Evolutionary conservation across 306 rosid species (phyloP).

Genomic region (Glycyrrhiza uralensis): DNA sequence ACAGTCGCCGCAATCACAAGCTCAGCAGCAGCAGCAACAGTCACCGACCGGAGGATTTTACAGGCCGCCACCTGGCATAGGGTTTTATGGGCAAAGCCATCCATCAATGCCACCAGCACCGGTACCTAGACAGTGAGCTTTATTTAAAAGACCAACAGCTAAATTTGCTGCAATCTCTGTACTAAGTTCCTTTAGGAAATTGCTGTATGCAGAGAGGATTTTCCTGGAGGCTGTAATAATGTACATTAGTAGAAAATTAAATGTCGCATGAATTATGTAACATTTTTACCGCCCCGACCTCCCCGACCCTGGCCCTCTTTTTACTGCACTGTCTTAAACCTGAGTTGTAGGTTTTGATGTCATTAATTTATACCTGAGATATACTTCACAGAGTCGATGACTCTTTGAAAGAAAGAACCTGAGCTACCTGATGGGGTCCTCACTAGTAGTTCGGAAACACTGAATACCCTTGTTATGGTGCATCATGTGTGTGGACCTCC

Average conservation of each 20-base stretch:
- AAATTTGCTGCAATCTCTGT: conserved; percentile 14
- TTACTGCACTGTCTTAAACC: background rate
- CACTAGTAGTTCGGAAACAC: background rate
- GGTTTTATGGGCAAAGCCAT: conserved; percentile 75
- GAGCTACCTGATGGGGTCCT: background rate
- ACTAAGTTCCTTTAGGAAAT: conserved; percentile 21
- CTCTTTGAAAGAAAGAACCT: background rate
- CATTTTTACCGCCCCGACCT: no score
- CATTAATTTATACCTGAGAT: background rate
- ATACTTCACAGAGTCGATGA: background rate
- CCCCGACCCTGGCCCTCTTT: no score
- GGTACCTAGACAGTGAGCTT: conserved; percentile 69
- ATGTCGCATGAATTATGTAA: conserved; percentile 8
- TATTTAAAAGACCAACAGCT: conserved; percentile 3
- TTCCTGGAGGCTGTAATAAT: conserved; percentile 36
- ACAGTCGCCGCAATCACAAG: conserved; percentile 52
- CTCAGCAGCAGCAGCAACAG: conserved; percentile 54
- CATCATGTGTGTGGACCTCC: background rate
- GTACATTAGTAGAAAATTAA: conserved; percentile 56
- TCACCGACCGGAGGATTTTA: conserved; percentile 65
- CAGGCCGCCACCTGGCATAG: conserved; percentile 65
- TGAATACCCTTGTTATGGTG: background rate
- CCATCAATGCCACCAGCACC: conserved; percentile 58
- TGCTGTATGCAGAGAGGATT: conserved; percentile 27
- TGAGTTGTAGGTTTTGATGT: conserved; percentile 21